Evolutionary conservation across 2,329 filamentous ascomycete genomes (phyloP).

Genomic region (Zymoseptoria pseudotritici): DNA sequence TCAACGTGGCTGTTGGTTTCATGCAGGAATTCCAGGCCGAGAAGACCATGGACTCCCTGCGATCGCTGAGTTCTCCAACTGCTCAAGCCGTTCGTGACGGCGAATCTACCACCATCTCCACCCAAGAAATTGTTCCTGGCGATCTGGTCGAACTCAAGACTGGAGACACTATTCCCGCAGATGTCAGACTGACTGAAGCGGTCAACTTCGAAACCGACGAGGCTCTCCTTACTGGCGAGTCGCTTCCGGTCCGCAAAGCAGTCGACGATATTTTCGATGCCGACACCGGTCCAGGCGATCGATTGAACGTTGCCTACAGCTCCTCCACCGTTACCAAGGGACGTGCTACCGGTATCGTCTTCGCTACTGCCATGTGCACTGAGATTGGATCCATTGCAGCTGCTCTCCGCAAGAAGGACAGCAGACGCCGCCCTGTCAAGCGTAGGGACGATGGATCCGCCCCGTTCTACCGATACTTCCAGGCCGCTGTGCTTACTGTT

Average conservation of each 20-base stretch:
- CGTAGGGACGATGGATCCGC: conserved; percentile 28
- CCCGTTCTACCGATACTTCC: conserved; percentile 32
- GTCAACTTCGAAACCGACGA: conserved; percentile 54
- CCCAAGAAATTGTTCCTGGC: conserved; percentile 39
- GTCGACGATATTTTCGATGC: conserved; percentile 45
- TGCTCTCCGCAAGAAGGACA: conserved; percentile 55
- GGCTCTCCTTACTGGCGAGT: conserved; percentile 66
- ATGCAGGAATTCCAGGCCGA: conserved; percentile 40
- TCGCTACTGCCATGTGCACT: conserved; percentile 62
- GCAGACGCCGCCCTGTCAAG: conserved; percentile 32
- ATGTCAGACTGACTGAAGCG: conserved; percentile 31
- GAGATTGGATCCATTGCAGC: conserved; percentile 70
- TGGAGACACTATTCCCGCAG: conserved; percentile 43
- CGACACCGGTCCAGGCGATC: conserved; percentile 57
- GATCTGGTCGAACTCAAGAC: conserved; percentile 40
- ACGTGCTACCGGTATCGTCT: conserved; percentile 60
- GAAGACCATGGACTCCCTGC: conserved; percentile 43
- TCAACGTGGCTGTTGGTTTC: conserved; percentile 41
- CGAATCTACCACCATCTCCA: conserved; percentile 32
- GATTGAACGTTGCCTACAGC: conserved; percentile 62
- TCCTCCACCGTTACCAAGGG: conserved; percentile 63
- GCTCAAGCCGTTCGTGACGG: conserved; percentile 41
- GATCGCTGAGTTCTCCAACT: conserved; percentile 39
- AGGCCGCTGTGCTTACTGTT: conserved; percentile 45
- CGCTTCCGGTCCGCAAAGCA: conserved; percentile 59